A percentile compares a stretch with the other conserved stretches of the same genome.
Conservation (phyloP, 192 early-diverging fungal species). For the Backusella luteola region DNA sequence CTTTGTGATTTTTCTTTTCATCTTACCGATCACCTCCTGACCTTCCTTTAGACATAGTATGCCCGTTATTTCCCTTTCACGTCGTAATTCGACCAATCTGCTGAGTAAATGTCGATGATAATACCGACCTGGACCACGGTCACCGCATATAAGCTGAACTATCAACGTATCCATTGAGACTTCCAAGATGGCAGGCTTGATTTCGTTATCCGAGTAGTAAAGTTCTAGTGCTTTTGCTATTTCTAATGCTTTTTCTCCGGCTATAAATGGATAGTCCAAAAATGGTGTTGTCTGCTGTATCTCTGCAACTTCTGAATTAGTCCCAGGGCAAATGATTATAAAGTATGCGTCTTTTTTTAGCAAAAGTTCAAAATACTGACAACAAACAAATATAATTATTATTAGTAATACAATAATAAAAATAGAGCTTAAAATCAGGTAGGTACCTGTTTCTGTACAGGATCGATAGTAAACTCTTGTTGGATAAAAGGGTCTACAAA, state of each 20-base stretch:
- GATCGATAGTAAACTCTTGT: slow-evolving; percentile 19
- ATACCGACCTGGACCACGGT: slow-evolving; percentile 28
- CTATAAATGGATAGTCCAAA: slow-evolving; percentile 33
- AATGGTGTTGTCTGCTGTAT: slow-evolving; percentile 25
- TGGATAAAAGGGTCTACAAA: slow-evolving; percentile 31
- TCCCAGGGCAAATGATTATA: slow-evolving; percentile 36
- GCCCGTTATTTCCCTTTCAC: slow-evolving; percentile 19
- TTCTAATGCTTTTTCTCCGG: slow-evolving; percentile 16
- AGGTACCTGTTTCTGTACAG: slow-evolving; percentile 22
- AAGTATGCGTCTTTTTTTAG: slow-evolving; percentile 37
- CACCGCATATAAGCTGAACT: slow-evolving; percentile 24
- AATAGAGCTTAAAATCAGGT: background rate
- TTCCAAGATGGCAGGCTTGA: slow-evolving; percentile 33
- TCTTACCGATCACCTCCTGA: slow-evolving; percentile 8
- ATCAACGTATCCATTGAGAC: slow-evolving; percentile 17
- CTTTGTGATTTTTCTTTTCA: slow-evolving; percentile 26
- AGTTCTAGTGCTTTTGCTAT: slow-evolving; percentile 24
- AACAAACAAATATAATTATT: slow-evolving; percentile 2
- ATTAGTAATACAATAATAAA: slow-evolving; percentile 7
- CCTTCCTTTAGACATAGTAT: slow-evolving; percentile 11
- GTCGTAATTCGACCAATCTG: slow-evolving; percentile 16
- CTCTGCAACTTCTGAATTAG: background rate
- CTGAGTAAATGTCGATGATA: slow-evolving; percentile 17
- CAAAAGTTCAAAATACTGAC: slow-evolving; percentile 28
- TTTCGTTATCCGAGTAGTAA: slow-evolving; percentile 21